Evolutionary conservation across 2,329 filamentous ascomycete species (phyloP), one percentile per base, ranked within the genome.

Genomic region (Phyllosticta ampelicida): DNA sequence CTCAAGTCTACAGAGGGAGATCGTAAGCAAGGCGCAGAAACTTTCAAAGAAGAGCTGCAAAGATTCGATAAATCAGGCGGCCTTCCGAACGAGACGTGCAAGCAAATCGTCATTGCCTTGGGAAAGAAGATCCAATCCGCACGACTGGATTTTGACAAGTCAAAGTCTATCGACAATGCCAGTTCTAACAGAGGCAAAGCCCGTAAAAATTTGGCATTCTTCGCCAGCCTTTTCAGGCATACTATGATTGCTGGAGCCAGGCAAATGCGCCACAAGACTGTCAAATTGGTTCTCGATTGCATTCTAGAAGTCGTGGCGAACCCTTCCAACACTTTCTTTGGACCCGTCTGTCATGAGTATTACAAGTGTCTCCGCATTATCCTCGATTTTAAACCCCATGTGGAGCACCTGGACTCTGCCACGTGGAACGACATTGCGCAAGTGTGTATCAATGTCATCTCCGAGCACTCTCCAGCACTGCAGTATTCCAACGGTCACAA

Each of bases 231-330:
- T n/a, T 16, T 44, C 16, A 44, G 36, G 36, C 36, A n/a, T 44
- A 16, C n/a, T n/a, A 16, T 44, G 4, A n/a, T 8, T n/a, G 36
- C 36, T n/a, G 36, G 36, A n/a, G 16, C n/a, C 6, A n/a, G 13
- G 13, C 36, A n/a, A 61, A 72, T 97, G 62, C 87, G 85, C 66
- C 77, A 79, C 60, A 95, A 90, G 69, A 92, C 90, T 0, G 77
- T 92, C n/a, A 81, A 86, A 64, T 83, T 87, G 5, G 75, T 96
- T 16, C 77, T 95, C 62, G 85, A 90, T 62, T 90, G 96, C 71
- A 86, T 97, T 61, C 85, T 83, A 2, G 85, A 96, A 63, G 83
- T 84, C 18, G 77, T 95, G 3, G 81, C 84, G 1, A 80, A 77
- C 16, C 71, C 78, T 1, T 80, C 84, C 56, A 83, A 83, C 13